Conservation (phyloP, 2,329 filamentous ascomycete genomes). For the Aspergillus awamori region DNA sequence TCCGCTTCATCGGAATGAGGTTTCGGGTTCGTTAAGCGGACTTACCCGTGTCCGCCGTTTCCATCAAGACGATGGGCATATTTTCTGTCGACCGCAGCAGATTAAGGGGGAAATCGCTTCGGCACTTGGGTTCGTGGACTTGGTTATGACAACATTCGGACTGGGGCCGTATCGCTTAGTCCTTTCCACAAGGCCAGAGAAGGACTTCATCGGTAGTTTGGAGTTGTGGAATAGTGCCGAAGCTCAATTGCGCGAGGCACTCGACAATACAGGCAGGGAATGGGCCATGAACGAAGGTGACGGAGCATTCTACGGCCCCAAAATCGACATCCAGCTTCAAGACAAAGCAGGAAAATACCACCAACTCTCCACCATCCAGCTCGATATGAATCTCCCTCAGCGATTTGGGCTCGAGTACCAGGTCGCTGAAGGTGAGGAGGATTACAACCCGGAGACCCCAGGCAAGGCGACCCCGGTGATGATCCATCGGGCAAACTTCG, state of each 20-base stretch:
- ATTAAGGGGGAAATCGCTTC: slow-evolving; percentile 73
- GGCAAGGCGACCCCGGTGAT: slow-evolving; percentile 73
- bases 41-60: slow-evolving; percentile 83
- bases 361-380: slow-evolving; percentile 84
- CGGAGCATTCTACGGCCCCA: slow-evolving; percentile 88
- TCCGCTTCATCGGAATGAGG: slow-evolving; percentile 82
- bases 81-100: slow-evolving; percentile 80
- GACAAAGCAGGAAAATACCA: slow-evolving; percentile 84
- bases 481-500: slow-evolving; percentile 81
- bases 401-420: slow-evolving; percentile 77
- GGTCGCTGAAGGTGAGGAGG: slow-evolving; percentile 48
- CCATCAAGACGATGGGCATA: slow-evolving; percentile 89
- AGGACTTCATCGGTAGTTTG: slow-evolving; percentile 74
- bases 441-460: slow-evolving; percentile 46
- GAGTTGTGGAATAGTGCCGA: slow-evolving; percentile 73
- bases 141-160: slow-evolving; percentile 70
- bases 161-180: slow-evolving; percentile 75
- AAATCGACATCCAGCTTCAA: slow-evolving; percentile 82
- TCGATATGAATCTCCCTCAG: slow-evolving; percentile 86
- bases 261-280: slow-evolving; percentile 64
- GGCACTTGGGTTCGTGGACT: slow-evolving; percentile 73
- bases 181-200: slow-evolving; percentile 75
- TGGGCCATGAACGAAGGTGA: slow-evolving; percentile 81
- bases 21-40: slow-evolving; percentile 78
- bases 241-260: slow-evolving; percentile 63